phyloP scores from a whole-genome alignment of 2,329 filamentous ascomycete species.

The Xylaria digitata region DNA sequence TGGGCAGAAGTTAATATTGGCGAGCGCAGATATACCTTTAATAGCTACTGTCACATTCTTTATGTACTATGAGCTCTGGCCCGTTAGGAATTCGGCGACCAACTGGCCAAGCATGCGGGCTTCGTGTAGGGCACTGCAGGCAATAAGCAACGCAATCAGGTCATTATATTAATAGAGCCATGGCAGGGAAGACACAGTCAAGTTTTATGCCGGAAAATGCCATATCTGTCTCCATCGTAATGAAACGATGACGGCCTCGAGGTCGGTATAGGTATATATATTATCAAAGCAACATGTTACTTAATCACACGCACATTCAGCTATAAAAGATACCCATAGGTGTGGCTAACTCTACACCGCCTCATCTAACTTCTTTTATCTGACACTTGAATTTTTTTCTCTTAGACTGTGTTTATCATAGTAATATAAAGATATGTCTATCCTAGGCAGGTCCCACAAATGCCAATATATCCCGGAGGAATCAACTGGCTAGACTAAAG shows the following conservation, averaged over 20 bases:
- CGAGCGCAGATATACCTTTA: not conserved
- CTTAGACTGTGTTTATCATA: not conserved
- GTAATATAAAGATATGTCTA: not conserved
- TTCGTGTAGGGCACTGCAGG: not conserved
- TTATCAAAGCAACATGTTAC: not conserved
- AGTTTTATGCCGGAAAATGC: not conserved
- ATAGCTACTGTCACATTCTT: constrained; percentile 1
- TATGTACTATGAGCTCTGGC: not conserved
- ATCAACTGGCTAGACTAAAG: not conserved
- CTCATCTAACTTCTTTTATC: not conserved
- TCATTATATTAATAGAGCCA: not conserved
- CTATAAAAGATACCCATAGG: not conserved
- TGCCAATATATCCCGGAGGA: not conserved
- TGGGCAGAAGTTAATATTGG: not conserved
- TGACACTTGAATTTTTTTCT: not conserved
- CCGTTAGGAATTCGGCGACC: not conserved
- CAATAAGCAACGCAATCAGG: not conserved
- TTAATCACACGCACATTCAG: too few relatives aligned
- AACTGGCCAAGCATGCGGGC: not conserved
- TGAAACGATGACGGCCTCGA: not conserved
- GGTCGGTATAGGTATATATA: not conserved
- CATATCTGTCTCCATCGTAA: not conserved
- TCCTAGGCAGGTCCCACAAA: not conserved
- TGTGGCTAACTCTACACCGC: not conserved
- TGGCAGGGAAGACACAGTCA: not conserved